Evolutionary conservation across 2,329 filamentous ascomycete species (phyloP).

Genomic region (Dactylellina cionopaga): DNA sequence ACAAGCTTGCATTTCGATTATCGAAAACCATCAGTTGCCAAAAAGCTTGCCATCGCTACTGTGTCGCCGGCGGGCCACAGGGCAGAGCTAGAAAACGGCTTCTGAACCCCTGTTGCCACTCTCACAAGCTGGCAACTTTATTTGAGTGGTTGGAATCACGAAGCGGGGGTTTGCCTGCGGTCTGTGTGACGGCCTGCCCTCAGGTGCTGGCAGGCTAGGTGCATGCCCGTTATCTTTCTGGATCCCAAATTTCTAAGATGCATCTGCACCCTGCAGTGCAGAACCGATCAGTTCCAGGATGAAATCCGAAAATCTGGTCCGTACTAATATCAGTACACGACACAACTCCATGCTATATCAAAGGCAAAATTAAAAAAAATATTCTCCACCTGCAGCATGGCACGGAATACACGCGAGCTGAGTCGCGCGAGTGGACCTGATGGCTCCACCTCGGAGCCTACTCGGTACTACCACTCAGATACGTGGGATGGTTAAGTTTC

Average conservation of each 20-base stretch:
- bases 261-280: slow-evolving; percentile 46
- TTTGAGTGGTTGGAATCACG: slow-evolving; percentile 33
- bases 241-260: slow-evolving; percentile 31
- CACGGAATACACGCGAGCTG: slow-evolving; percentile 42
- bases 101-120: slow-evolving; percentile 29
- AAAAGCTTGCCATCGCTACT: not conserved
- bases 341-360: slow-evolving; percentile 14
- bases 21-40: not conserved
- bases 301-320: slow-evolving; percentile 38
- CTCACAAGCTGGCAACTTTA: slow-evolving; percentile 30
- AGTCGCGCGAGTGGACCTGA: slow-evolving; percentile 47
- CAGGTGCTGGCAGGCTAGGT: slow-evolving; percentile 23
- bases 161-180: slow-evolving; percentile 49
- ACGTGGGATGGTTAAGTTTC: slow-evolving; percentile 31
- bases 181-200: slow-evolving; percentile 44
- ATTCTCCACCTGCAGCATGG: slow-evolving; percentile 39
- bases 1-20: slow-evolving; percentile 14
- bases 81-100: slow-evolving; percentile 15
- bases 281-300: slow-evolving; percentile 30
- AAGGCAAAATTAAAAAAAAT: slow-evolving; percentile 8
- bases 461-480: slow-evolving; percentile 6
- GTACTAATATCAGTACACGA: slow-evolving; percentile 30
- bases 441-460: slow-evolving; percentile 34
- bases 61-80: slow-evolving; percentile 49
- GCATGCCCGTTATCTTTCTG: slow-evolving; percentile 43